phyloP scores from a whole-genome alignment of 352 stramenopile genomes.

The Phytophthora sp. region DNA sequence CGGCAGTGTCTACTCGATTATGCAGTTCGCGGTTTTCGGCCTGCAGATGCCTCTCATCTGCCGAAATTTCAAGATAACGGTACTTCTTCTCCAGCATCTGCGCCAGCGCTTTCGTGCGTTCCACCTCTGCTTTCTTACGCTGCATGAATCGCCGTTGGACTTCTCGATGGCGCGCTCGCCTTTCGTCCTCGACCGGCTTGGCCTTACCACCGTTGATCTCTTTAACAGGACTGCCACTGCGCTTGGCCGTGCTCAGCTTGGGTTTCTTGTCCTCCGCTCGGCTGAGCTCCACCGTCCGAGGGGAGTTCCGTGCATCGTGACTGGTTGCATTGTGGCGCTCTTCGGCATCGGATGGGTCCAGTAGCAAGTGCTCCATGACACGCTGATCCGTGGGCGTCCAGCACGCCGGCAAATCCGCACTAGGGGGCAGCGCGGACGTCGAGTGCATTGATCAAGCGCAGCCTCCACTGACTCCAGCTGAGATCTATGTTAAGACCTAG shows the following conservation, averaged over 20 bases:
- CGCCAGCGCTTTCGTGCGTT: slow-evolving; percentile 41
- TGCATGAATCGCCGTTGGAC: slow-evolving; percentile 63
- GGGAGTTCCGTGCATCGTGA: slow-evolving; percentile 8
- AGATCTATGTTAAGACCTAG: too few relatives aligned
- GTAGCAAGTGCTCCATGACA: slow-evolving; percentile 66
- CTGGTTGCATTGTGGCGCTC: slow-evolving; percentile 11
- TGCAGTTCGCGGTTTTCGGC: slow-evolving; percentile 44
- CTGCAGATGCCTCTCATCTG: slow-evolving; percentile 41
- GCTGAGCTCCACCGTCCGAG: slow-evolving; percentile 24
- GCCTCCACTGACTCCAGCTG: too few relatives aligned
- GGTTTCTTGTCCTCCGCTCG: slow-evolving; percentile 13
- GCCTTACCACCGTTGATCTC: not conserved
- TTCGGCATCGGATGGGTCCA: slow-evolving; percentile 31
- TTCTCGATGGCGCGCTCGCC: slow-evolving; percentile 51
- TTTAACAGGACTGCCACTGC: slow-evolving; percentile 1
- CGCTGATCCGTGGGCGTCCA: slow-evolving; percentile 64
- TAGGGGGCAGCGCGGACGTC: slow-evolving; percentile 5
- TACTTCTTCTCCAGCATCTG: slow-evolving; percentile 49
- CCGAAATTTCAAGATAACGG: slow-evolving; percentile 41
- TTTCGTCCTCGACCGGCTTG: slow-evolving; percentile 45
- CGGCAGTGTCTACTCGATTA: slow-evolving; percentile 14
- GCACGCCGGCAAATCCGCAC: slow-evolving; percentile 22
- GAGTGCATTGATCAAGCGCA: slow-evolving; percentile 16
- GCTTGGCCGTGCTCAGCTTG: not conserved
- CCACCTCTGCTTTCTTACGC: slow-evolving; percentile 57